Base-by-base conservation (phyloP, 176 grass and related monocot genomes). In the Elaeis guineensis region DNA sequence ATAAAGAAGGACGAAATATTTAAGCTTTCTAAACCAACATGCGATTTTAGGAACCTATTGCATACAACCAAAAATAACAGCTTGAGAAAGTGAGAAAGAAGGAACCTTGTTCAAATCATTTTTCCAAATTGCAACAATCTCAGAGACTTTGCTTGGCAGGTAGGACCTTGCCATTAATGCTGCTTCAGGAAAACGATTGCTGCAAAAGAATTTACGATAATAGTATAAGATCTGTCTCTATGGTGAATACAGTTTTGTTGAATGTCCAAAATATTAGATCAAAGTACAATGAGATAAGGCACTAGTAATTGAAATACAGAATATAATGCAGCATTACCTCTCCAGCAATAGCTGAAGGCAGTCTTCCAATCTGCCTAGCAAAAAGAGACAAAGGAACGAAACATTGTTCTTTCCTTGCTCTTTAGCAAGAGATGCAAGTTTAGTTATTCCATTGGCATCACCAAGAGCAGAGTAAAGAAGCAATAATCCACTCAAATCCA, bases 161-260 rank as follows among this genome's bases (percentile, higher is more conserved):
- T 97, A 97, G 56, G 93, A 97, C 52, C 93, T 79, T 28, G 93
- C 76, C 93, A 97, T 91, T 54, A 97, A 81, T 70, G 92, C 92
- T 73, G 92, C 80, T 89, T 97, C 92, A 35, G 92, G 87, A 64
- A 97, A 85, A 61, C 93, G 93, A 53, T 91, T 89, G 70, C 93
- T 97, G 87, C 7, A 64, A 62, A 62, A 55, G 35, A 44, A 44
- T 44, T 44, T 44, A 44, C 0, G 2, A 44, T 44, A 44, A 44
- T 44, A 6, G 53, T 49, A 50, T 21, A 24, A 30, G 24, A 59
- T 8, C 6, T 30, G 15, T 51, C 59, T 3, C 16, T 44, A 44
- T 44, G 35, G 20, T 17, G 50, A 9, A 72, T 12, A 17, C 7
- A 39, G 11, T 12, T 44, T 44, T 44, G 11, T 44, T 44, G 16